phyloP scores from a whole-genome alignment of 768 basidiomycete genomes.

The Leccinum subtestaceum region DNA sequence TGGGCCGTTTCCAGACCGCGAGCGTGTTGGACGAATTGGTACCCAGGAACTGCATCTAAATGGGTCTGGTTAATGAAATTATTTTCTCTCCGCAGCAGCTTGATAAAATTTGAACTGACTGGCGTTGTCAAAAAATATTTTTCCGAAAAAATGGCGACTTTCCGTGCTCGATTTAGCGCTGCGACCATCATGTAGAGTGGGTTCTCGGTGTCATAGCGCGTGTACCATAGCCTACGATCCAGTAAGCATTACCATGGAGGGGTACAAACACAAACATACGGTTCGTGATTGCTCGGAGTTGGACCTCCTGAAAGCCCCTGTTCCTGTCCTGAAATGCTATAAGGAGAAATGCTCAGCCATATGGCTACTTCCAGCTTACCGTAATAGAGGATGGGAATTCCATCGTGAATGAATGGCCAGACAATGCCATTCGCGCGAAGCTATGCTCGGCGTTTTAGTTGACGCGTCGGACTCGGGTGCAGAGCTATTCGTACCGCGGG shows the following conservation, averaged over 20 bases:
- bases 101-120: constrained; percentile 29
- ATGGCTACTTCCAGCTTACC: constrained; percentile 23
- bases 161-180: constrained; percentile 52
- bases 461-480: no score
- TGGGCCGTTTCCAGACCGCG: constrained; percentile 52
- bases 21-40: constrained; percentile 40
- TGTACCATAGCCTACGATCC: constrained; percentile 55
- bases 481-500: constrained; percentile 31
- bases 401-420: constrained; percentile 50
- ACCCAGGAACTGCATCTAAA: constrained; percentile 45
- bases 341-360: neutral
- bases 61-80: neutral
- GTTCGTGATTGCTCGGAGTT: constrained; percentile 50
- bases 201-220: constrained; percentile 50
- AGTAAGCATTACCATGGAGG: constrained; percentile 1
- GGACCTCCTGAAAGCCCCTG: constrained; percentile 46
- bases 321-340: constrained; percentile 39
- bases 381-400: constrained; percentile 51
- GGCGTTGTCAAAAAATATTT: constrained; percentile 45
- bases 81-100: neutral
- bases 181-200: constrained; percentile 47
- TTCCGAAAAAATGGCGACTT: constrained; percentile 44
- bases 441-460: constrained; percentile 20
- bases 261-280: constrained; percentile 31
- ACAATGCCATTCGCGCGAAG: constrained; percentile 47